These are phyloP conservation scores for Populus hybrid DNA, from an alignment of 441 rosid species.

Conservation along the genomic window DNA sequence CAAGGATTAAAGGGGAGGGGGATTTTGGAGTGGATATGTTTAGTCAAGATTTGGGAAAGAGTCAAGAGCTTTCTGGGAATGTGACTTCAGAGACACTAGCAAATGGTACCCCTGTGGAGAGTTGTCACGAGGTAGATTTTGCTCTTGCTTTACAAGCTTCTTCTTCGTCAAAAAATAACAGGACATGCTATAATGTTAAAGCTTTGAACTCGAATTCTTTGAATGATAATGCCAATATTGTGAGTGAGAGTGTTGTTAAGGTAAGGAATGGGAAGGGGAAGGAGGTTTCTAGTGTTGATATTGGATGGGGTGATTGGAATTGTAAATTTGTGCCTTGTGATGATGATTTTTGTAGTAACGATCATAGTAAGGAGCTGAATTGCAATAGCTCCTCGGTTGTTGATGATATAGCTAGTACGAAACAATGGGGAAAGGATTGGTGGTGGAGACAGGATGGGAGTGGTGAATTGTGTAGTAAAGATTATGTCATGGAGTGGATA, in stretches of 20 bases:
- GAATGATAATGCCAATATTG: conserved; percentile 41
- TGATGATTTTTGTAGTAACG: conserved; percentile 45
- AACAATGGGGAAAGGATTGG: conserved; percentile 99
- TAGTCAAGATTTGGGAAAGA: conserved; percentile 76
- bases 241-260: conserved; percentile 37
- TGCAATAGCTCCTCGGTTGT: conserved; percentile 33
- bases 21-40: conserved; percentile 78
- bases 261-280: conserved; percentile 58
- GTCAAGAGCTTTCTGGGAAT: conserved; percentile 57
- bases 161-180: conserved; percentile 75
- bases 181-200: conserved; percentile 48
- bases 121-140: conserved; percentile 77
- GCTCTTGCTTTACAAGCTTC: conserved; percentile 96
- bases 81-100: conserved; percentile 57
- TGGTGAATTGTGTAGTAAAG: conserved; percentile 89
- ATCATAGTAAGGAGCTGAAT: conserved; percentile 59
- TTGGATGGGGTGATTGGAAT: conserved; percentile 58
- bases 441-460: conserved; percentile 99
- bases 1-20: conserved; percentile 78
- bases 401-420: conserved; percentile 39
- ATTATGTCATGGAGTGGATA: conserved; percentile 97
- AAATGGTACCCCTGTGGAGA: conserved; percentile 60
- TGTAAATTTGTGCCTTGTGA: conserved; percentile 54
- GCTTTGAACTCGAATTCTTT: conserved; percentile 52
- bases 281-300: conserved; percentile 52